Percentiles rank a stretch among this genome's conserved stretches.
phyloP scores from a whole-genome alignment of 2,329 filamentous ascomycete species.

The Phyllosticta citrichinensis region DNA sequence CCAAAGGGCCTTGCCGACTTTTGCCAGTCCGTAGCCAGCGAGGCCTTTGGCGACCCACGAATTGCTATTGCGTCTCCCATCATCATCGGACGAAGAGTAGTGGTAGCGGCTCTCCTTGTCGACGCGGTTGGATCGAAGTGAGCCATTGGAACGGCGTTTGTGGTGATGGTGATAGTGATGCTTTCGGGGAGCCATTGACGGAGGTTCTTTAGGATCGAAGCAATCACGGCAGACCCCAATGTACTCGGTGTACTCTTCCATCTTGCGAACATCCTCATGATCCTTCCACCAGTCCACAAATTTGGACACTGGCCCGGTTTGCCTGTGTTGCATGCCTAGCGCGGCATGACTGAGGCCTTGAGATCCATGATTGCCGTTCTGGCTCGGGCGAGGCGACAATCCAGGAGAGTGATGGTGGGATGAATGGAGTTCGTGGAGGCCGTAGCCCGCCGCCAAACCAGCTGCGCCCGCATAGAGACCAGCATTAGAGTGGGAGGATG shows the following conservation, averaged over 20 bases:
- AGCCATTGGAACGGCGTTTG: slow-evolving; percentile 37
- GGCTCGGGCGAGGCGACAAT: slow-evolving; percentile 13
- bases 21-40: slow-evolving; percentile 43
- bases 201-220: slow-evolving; percentile 50
- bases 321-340: slow-evolving; percentile 39
- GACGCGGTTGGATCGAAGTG: slow-evolving; percentile 35
- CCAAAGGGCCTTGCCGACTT: slow-evolving; percentile 44
- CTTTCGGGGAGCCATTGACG: slow-evolving; percentile 48
- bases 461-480: slow-evolving; percentile 38
- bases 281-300: slow-evolving; percentile 54
- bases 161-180: slow-evolving; percentile 48
- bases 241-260: slow-evolving; percentile 58
- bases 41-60: slow-evolving; percentile 46
- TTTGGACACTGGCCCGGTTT: slow-evolving; percentile 45
- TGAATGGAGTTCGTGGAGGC: slow-evolving; percentile 31
- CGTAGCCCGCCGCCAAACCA: slow-evolving; percentile 38
- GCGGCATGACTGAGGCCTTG: not conserved
- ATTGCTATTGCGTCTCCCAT: slow-evolving; percentile 37
- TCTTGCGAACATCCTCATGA: slow-evolving; percentile 53
- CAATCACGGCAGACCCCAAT: slow-evolving; percentile 57
- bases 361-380: not conserved
- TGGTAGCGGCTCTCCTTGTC: slow-evolving; percentile 51
- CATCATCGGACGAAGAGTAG: slow-evolving; percentile 42
- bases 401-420: slow-evolving; percentile 19
- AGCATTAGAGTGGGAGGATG: slow-evolving; percentile 33